phyloP scores from a whole-genome alignment of 768 basidiomycete species.

The Gloeostereum incarnatum region DNA sequence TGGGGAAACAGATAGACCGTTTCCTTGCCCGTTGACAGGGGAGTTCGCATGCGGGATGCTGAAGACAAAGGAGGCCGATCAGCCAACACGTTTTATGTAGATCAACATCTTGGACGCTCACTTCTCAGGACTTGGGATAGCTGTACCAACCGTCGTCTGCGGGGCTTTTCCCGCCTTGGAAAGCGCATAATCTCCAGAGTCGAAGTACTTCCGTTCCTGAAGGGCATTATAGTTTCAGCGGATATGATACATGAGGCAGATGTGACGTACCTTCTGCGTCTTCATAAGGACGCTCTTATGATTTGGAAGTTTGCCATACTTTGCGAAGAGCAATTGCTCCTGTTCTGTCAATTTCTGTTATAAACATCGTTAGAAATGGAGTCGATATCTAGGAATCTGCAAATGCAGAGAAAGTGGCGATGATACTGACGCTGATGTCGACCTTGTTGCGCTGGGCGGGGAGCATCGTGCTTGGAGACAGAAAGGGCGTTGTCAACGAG shows the following conservation, averaged over 20 bases:
- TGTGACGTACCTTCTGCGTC: slow-evolving; percentile 78
- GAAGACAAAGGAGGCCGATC: slow-evolving; percentile 3
- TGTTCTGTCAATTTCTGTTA: slow-evolving; percentile 72
- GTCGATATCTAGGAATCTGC: neutral
- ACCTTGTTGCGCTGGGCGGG: slow-evolving; percentile 84
- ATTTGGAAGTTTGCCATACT: slow-evolving; percentile 90
- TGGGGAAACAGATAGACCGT: slow-evolving; percentile 59
- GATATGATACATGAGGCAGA: slow-evolving; percentile 1
- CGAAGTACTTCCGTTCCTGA: slow-evolving; percentile 98
- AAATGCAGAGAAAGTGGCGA: neutral
- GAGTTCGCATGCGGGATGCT: slow-evolving; percentile 91
- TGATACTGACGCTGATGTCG: slow-evolving; percentile 80
- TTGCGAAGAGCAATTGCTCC: slow-evolving; percentile 89
- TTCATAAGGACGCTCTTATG: slow-evolving; percentile 91
- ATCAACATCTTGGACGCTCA: slow-evolving; percentile 26
- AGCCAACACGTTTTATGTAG: neutral
- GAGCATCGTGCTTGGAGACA: no score
- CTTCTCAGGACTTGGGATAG: slow-evolving; percentile 98
- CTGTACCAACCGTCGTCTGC: slow-evolving; percentile 85
- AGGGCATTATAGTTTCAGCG: slow-evolving; percentile 10
- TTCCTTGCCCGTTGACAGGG: slow-evolving; percentile 48
- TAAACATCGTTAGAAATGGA: no score
- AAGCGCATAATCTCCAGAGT: slow-evolving; percentile 97
- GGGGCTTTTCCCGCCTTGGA: slow-evolving; percentile 92
- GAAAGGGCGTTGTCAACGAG: neutral